Conservation (phyloP, 768 basidiomycete species). For the Lactarius hatsudake region DNA sequence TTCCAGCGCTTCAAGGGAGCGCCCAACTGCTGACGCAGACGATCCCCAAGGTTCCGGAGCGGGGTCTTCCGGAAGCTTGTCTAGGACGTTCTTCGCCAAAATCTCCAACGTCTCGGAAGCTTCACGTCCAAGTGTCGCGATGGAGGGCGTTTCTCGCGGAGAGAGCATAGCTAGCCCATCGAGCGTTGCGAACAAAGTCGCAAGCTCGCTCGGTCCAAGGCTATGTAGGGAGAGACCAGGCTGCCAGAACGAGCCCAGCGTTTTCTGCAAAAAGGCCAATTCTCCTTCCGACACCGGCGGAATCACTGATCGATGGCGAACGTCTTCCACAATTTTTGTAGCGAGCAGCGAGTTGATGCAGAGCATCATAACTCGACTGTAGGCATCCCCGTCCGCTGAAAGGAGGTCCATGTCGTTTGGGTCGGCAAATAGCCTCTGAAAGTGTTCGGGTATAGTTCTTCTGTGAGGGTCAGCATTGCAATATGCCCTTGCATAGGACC, state of each 20-base stretch:
- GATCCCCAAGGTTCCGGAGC: not conserved
- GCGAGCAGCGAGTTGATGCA: not conserved
- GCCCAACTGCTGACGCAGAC: not conserved
- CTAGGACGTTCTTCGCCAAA: not conserved
- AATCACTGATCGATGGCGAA: not conserved
- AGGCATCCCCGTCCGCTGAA: not conserved
- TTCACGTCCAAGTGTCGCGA: not conserved
- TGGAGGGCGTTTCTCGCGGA: not conserved
- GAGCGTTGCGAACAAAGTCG: not conserved
- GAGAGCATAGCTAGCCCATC: not conserved
- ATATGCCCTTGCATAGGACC: not conserved
- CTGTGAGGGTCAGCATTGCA: not conserved
- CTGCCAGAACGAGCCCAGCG: not conserved
- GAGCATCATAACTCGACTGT: not conserved
- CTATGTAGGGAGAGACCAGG: not conserved
- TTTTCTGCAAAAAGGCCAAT: not conserved
- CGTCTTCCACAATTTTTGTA: not conserved
- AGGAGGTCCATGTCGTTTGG: not conserved
- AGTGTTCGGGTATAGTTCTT: slow-evolving; percentile 1
- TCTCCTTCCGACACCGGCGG: not conserved
- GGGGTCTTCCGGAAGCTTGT: not conserved
- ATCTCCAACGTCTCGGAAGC: not conserved
- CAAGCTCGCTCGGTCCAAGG: not conserved
- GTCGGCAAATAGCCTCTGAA: not conserved
- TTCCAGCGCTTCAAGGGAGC: not conserved